Conservation (phyloP, 768 basidiomycete species). For the Thelephora ganbajun region DNA sequence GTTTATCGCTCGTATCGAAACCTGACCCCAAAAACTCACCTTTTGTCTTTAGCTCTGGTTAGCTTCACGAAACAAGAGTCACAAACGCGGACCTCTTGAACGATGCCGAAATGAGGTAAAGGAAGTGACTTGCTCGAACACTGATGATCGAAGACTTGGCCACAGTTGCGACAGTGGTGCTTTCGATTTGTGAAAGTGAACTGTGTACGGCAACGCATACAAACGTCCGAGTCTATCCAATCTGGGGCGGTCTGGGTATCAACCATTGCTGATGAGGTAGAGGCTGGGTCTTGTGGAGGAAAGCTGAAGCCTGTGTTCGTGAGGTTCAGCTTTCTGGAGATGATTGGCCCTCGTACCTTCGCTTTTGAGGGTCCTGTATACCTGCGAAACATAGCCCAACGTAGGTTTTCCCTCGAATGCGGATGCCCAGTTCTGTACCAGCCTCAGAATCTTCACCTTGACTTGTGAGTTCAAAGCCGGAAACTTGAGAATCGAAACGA, state of each 20-base stretch:
- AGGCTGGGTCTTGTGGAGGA: constrained; percentile 62
- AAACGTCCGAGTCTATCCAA: constrained; percentile 95
- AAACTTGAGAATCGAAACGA: constrained; percentile 77
- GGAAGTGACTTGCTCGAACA: constrained; percentile 80
- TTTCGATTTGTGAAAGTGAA: constrained; percentile 96
- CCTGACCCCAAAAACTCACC: constrained; percentile 9
- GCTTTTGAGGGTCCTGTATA: constrained; percentile 59
- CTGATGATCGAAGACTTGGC: constrained; percentile 87
- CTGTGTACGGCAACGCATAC: constrained; percentile 78
- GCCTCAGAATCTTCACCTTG: constrained; percentile 59
- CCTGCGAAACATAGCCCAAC: constrained; percentile 63
- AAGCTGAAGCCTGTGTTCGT: constrained; percentile 54
- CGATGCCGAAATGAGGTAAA: constrained; percentile 87
- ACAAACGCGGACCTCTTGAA: constrained; percentile 86
- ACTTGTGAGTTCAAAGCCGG: constrained; percentile 70
- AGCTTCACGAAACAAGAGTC: constrained; percentile 81
- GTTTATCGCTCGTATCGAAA: constrained; percentile 10
- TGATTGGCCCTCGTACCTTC: constrained; percentile 42
- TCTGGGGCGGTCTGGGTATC: constrained; percentile 87
- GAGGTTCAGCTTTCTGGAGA: not conserved
- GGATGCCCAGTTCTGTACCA: constrained; percentile 89
- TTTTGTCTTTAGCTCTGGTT: constrained; percentile 43
- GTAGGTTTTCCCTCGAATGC: constrained; percentile 74
- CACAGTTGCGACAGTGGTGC: constrained; percentile 97
- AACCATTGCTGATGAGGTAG: constrained; percentile 72